A percentile compares a stretch with the other conserved stretches of the same genome.
Conservation (phyloP, 2,329 filamentous ascomycete genomes). For the Chrysoporthe puriensis region DNA sequence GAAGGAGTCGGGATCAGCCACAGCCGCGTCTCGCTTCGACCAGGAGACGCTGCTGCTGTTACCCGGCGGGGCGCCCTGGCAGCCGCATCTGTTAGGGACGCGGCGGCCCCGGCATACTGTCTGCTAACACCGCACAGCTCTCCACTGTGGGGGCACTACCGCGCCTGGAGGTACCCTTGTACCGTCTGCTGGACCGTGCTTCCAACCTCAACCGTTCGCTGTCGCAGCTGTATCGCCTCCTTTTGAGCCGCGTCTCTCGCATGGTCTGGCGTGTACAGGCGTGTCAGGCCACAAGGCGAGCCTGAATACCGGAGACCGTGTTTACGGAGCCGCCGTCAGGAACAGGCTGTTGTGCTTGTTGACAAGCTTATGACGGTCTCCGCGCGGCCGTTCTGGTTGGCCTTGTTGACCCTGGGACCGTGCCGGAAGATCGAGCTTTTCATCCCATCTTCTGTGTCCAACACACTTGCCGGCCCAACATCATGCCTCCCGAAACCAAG, state of each 20-base stretch:
- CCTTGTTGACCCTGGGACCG: not conserved
- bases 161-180: slow-evolving; percentile 3
- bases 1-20: slow-evolving; percentile 24
- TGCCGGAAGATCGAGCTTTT: no score
- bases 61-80: not conserved
- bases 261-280: not conserved
- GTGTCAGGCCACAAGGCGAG: not conserved
- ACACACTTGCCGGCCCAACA: not conserved
- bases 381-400: not conserved
- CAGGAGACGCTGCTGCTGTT: slow-evolving; percentile 15
- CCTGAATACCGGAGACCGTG: not conserved
- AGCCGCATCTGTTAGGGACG: not conserved
- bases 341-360: not conserved
- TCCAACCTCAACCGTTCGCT: slow-evolving; percentile 8
- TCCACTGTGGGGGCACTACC: slow-evolving; percentile 9
- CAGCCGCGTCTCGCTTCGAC: slow-evolving; percentile 28
- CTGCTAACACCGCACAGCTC: slow-evolving; percentile 10
- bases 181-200: not conserved
- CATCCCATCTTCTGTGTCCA: slow-evolving; percentile 1
- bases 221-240: slow-evolving; percentile 2
- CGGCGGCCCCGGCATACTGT: not conserved
- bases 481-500: slow-evolving; percentile 2
- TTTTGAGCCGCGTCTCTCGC: not conserved
- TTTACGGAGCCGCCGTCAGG: not conserved
- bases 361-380: not conserved